These are phyloP conservation scores for Epichloe hybrida DNA, from an alignment of 2,329 filamentous ascomycete species.

Conservation along the genomic window DNA sequence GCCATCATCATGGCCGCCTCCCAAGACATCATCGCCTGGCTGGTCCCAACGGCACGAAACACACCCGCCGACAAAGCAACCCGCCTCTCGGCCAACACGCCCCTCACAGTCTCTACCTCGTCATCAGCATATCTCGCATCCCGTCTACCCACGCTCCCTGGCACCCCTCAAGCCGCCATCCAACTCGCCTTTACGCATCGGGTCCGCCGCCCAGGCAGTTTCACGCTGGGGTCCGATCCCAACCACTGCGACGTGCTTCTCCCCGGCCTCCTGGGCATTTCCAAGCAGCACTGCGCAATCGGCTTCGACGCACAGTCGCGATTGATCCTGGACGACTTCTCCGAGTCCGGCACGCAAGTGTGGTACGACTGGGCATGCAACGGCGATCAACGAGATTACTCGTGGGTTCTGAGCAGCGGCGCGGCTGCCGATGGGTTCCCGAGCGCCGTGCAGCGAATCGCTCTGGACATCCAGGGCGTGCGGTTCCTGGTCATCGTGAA, in stretches of 20 bases:
- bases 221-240: slow-evolving; percentile 26
- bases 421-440: slow-evolving; percentile 13
- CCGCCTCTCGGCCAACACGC: slow-evolving; percentile 18
- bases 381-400: slow-evolving; percentile 22
- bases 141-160: slow-evolving; percentile 14
- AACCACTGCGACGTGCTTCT: slow-evolving; percentile 23
- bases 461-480: slow-evolving; percentile 25
- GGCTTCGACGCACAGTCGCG: slow-evolving; percentile 25
- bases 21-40: slow-evolving; percentile 25
- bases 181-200: slow-evolving; percentile 22
- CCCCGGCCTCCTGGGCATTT: slow-evolving; percentile 20
- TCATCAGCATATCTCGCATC: slow-evolving; percentile 15
- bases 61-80: slow-evolving; percentile 21
- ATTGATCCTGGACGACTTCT: slow-evolving; percentile 26
- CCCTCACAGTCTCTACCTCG: slow-evolving; percentile 11
- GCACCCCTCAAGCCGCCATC: slow-evolving; percentile 16
- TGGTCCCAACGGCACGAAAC: slow-evolving; percentile 23
- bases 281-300: slow-evolving; percentile 23
- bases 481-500: slow-evolving; percentile 27
- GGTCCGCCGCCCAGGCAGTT: slow-evolving; percentile 22
- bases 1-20: slow-evolving; percentile 8
- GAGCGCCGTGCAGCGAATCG: slow-evolving; percentile 18
- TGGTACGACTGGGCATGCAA: slow-evolving; percentile 29
- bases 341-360: slow-evolving; percentile 24
- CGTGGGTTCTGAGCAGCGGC: slow-evolving; percentile 20